A percentile compares a stretch with the other conserved stretches of the same genome.
Conservation (phyloP, 805 yeast genomes). For the Cyberlindnera galapagoensis region DNA sequence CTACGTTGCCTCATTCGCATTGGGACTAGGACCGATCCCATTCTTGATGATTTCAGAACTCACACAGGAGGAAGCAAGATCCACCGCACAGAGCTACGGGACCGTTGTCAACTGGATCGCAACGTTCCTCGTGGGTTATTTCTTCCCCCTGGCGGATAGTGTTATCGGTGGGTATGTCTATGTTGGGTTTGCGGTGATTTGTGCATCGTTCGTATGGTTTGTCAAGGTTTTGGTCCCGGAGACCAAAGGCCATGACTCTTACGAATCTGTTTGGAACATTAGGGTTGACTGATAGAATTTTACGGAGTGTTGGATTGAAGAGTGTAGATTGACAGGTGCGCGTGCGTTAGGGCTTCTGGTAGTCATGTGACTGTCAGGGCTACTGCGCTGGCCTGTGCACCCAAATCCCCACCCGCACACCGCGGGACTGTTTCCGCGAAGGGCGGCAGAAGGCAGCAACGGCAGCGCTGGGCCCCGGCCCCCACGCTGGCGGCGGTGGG, state of each 20-base stretch:
- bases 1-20: conserved; percentile 81
- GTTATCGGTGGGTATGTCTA: conserved; percentile 75
- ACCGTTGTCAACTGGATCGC: conserved; percentile 88
- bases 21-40: conserved; percentile 95
- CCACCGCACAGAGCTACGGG: conserved; percentile 89
- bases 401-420: too few species aligned
- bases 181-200: conserved; percentile 57
- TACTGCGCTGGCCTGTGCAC: too few species aligned
- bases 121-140: conserved; percentile 72
- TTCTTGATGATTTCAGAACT: conserved; percentile 83
- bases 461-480: too few species aligned
- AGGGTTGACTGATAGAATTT: conserved; percentile 17
- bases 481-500: conserved; percentile 1
- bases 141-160: conserved; percentile 68
- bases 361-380: too few species aligned
- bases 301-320: too few species aligned
- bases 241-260: conserved; percentile 58
- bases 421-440: too few species aligned
- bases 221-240: conserved; percentile 56
- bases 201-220: conserved; percentile 44
- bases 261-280: conserved; percentile 62
- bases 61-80: conserved; percentile 73
- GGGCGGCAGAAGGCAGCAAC: too few species aligned
- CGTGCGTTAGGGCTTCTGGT: too few species aligned
- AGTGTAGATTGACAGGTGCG: too few species aligned